phyloP scores from a whole-genome alignment of 208 protist species.

The Trypanosoma melophagium region DNA sequence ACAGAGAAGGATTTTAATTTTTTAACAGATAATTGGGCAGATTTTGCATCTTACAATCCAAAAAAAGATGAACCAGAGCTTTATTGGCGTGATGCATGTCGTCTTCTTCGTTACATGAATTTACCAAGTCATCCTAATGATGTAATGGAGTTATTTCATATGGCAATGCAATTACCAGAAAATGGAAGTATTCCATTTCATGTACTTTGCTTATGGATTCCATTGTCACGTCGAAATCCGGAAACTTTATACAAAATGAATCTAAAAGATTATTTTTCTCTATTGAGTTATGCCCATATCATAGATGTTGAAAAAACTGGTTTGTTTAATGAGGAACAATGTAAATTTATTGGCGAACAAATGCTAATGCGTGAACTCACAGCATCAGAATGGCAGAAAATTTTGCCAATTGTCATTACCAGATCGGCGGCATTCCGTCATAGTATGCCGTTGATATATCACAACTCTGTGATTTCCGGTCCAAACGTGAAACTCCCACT shows the following conservation, averaged over 20 bases:
- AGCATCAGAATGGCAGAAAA: constrained; percentile 39
- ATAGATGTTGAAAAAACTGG: constrained; percentile 54
- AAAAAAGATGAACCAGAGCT: constrained; percentile 28
- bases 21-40: constrained; percentile 36
- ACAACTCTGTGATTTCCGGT: neutral
- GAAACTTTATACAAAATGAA: constrained; percentile 54
- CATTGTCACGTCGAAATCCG: constrained; percentile 45
- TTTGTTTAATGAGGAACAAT: constrained; percentile 57
- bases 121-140: constrained; percentile 58
- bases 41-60: constrained; percentile 36
- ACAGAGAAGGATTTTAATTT: constrained; percentile 38
- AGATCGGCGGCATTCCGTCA: constrained; percentile 33
- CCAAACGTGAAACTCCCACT: constrained; percentile 41
- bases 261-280: constrained; percentile 27
- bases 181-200: constrained; percentile 46
- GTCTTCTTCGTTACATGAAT: constrained; percentile 64
- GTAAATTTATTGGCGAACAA: constrained; percentile 48
- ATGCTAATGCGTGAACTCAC: constrained; percentile 54
- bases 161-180: constrained; percentile 26
- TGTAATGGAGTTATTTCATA: constrained; percentile 55
- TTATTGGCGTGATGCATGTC: constrained; percentile 50
- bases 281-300: constrained; percentile 51
- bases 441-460: constrained; percentile 25
- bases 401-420: constrained; percentile 33
- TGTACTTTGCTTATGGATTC: constrained; percentile 48